Evolutionary conservation across 2,329 filamentous ascomycete genomes (phyloP).

Genomic region (Cladophialophora chaetospira): DNA sequence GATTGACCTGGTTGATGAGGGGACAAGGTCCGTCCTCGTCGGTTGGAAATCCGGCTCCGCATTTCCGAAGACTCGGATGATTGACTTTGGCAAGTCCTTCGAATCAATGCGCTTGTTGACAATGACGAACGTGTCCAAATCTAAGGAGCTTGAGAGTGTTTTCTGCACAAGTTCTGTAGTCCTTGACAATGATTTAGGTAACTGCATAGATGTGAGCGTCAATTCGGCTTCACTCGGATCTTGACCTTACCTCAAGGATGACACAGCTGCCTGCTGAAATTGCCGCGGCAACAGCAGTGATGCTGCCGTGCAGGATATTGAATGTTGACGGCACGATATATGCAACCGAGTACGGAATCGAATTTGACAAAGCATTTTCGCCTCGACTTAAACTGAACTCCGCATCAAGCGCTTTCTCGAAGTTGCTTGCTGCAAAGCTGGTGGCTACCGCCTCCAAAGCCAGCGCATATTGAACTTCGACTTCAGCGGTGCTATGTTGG

Average conservation of each 20-base stretch:
- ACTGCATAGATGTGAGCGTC: background rate
- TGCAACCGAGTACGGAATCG: constrained; percentile 21
- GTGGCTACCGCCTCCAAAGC: background rate
- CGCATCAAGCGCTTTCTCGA: background rate
- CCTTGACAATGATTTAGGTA: background rate
- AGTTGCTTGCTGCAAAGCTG: background rate
- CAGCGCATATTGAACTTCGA: constrained; percentile 6
- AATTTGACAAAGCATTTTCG: constrained; percentile 1
- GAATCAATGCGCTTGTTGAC: background rate
- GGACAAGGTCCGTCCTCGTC: background rate
- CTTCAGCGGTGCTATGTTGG: background rate
- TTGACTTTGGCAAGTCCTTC: background rate
- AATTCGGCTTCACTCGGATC: background rate
- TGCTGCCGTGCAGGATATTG: constrained; percentile 37
- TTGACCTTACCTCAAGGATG: constrained; percentile 34
- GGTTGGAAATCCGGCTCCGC: background rate
- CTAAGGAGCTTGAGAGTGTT: background rate
- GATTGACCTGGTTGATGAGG: constrained; percentile 33
- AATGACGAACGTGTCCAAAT: background rate
- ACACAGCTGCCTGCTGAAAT: constrained; percentile 42
- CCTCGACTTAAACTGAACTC: background rate
- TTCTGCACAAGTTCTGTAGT: background rate
- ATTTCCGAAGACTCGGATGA: background rate
- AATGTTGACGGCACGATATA: constrained; percentile 38
- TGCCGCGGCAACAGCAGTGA: constrained; percentile 39